Percentiles rank a stretch among this genome's conserved stretches.
These are phyloP conservation scores for Vitis amurensis DNA, from an alignment of 164 flowering plant species.

Conservation along the genomic window DNA sequence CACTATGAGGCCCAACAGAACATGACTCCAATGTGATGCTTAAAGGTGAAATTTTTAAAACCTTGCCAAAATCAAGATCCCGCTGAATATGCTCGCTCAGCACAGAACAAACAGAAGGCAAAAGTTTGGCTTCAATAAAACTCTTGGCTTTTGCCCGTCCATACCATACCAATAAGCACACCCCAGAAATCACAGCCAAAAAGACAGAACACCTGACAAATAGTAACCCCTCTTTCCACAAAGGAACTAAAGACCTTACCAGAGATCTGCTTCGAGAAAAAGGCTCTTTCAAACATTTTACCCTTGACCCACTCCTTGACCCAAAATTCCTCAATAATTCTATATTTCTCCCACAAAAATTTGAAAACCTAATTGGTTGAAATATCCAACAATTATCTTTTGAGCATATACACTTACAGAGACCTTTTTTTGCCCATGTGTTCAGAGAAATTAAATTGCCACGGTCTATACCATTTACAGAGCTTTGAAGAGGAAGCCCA, in stretches of 20 bases:
- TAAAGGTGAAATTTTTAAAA: slow-evolving; percentile 74
- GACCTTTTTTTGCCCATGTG: slow-evolving; percentile 24
- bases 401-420: slow-evolving; percentile 31
- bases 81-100: slow-evolving; percentile 85
- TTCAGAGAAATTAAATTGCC: slow-evolving; percentile 21
- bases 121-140: slow-evolving; percentile 66
- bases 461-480: slow-evolving; percentile 25
- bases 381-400: slow-evolving; percentile 39
- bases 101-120: slow-evolving; percentile 82
- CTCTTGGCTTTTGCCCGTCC: slow-evolving; percentile 66
- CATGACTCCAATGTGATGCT: slow-evolving; percentile 85
- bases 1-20: slow-evolving; percentile 76
- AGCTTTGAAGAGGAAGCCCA: slow-evolving; percentile 42
- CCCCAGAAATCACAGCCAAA: slow-evolving; percentile 71
- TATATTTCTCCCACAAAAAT: slow-evolving; percentile 52
- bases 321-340: slow-evolving; percentile 37
- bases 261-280: slow-evolving; percentile 52
- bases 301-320: slow-evolving; percentile 40
- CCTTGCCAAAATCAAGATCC: slow-evolving; percentile 76
- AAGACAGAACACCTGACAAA: slow-evolving; percentile 75
- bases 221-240: slow-evolving; percentile 80
- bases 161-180: slow-evolving; percentile 81
- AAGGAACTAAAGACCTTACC: slow-evolving; percentile 55
- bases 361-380: slow-evolving; percentile 43
- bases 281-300: slow-evolving; percentile 58